Evolutionary conservation across 768 basidiomycete species (phyloP), one percentile per base, ranked within the genome.

Genomic region (Suillus cothurnatus): DNA sequence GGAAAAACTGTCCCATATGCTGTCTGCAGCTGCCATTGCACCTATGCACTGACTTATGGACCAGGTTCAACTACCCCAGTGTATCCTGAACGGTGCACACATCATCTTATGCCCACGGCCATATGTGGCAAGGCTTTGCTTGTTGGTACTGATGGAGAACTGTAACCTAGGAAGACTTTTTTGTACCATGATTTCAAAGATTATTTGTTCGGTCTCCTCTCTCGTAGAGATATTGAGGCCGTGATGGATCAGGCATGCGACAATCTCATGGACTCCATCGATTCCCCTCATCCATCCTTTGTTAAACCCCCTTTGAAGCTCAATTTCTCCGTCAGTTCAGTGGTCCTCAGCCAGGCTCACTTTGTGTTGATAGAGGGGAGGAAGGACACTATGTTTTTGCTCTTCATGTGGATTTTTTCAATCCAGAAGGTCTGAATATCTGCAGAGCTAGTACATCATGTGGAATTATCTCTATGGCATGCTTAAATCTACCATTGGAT

Each of bases 311-410:
- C 6, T 49, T 49, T 15, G 36, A 61, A 61, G 23, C 47, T 6
- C 47, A 49, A 26, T 26, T 49, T 3, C 47, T 49, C 47, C 2
- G 47, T 49, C 14, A 14, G 4, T 49, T 49, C 15, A 6, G 23
- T 2, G 23, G 47, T 6, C 47, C 23, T 0, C 0, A 49, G 47
- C 47, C 47, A 3, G 23, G 2, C 1, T 3, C 9, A 1, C 26
- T 53, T 32, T 62, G 52, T 34, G 2, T 62, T 3, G 7, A 62
- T 6, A 34, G 32, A 58, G 55, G 62, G 9, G 36, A 63, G 8
- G 71, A 75, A 56, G 73, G 71, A 6, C 70, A 66, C 5, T 76
- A 76, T 38, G 50, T 74, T 3, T 79, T 80, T 61, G 60, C 68
- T 19, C 67, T 81, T 6, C 65, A 66, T 43, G 62, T 76, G 21